Evolutionary conservation across 345 rosid species (phyloP), one percentile per base, ranked within the genome.

Genomic region (Eucalyptus erythrocorys): DNA sequence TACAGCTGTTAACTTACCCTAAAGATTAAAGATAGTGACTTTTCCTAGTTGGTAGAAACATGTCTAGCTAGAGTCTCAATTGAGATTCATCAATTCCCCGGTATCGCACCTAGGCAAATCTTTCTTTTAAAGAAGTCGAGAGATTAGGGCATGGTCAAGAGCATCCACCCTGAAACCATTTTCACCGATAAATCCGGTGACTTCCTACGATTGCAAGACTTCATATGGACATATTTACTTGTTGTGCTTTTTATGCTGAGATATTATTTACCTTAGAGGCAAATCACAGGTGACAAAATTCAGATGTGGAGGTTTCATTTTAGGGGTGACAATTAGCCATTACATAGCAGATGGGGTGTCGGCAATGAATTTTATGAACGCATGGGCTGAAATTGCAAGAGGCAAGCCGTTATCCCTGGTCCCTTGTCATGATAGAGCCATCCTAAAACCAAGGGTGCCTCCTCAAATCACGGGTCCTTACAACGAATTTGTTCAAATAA

Each of bases 251-350:
- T 59, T 59, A 59, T 59, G 8, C 3, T 59, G 32, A 59, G 32
- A 27, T 12, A 27, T 79, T 79, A 17, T 17, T 34, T 37, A 79
- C 47, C 21, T 43, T 85, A 94, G 53, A n/a, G 24, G 4, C 42
- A 79, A 43, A 43, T 37, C 32, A 43, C 95, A 95, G 80, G 88
- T 95, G 59, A 94, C 97, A 21, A 90, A 88, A 57, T 93, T 93
- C 88, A 66, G 91, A 49, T 94, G 97, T 57, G 96, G 96, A 24
- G 96, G 97, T 27, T 86, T 95, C 88, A 91, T 94, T 8, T 66
- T 95, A 85, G 96, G 92, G 55, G 92, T 95, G 90, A 91, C 94
- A 43, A 91, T 95, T 40, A 91, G 94, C 68, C 97, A 95, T 88
- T 86, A 94, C 2, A 80, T 93, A 1, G 93, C 93, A 87, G 97